A percentile compares a stretch with the other conserved stretches of the same genome.
These are phyloP conservation scores for Gyrodon lividus DNA, from an alignment of 768 basidiomycete species.

Conservation along the genomic window DNA sequence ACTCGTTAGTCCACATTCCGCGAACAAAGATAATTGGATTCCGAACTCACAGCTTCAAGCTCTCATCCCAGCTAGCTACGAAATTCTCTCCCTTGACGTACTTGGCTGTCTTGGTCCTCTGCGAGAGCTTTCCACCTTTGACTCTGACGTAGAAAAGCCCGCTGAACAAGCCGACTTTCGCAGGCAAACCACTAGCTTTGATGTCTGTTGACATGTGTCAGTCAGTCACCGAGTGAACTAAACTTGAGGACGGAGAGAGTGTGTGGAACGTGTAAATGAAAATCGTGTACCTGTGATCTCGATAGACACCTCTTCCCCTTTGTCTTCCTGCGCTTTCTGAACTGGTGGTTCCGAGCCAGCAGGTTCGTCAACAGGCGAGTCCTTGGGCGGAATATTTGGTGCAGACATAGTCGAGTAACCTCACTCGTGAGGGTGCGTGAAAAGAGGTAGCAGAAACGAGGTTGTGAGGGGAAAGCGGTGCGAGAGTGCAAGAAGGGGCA, in stretches of 20 bases:
- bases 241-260: neutral
- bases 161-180: conserved; percentile 31
- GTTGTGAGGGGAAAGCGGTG: neutral
- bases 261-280: neutral
- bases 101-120: conserved; percentile 27
- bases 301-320: conserved; percentile 20
- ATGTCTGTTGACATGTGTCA: conserved; percentile 19
- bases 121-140: conserved; percentile 28
- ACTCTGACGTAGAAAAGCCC: conserved; percentile 29
- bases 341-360: neutral
- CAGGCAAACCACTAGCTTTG: conserved; percentile 34
- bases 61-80: conserved; percentile 29
- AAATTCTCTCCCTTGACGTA: conserved; percentile 28
- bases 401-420: conserved; percentile 11
- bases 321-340: conserved; percentile 1
- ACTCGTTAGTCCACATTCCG: neutral
- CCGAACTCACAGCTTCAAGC: conserved; percentile 24
- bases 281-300: conserved; percentile 26
- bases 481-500: neutral
- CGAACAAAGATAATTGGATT: neutral
- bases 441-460: too few species aligned
- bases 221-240: neutral
- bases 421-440: neutral
- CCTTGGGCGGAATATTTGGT: conserved; percentile 6
- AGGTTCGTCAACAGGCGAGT: neutral